Evolutionary conservation across 768 basidiomycete species (phyloP).

Genomic region (Hygrocybe coccinea): DNA sequence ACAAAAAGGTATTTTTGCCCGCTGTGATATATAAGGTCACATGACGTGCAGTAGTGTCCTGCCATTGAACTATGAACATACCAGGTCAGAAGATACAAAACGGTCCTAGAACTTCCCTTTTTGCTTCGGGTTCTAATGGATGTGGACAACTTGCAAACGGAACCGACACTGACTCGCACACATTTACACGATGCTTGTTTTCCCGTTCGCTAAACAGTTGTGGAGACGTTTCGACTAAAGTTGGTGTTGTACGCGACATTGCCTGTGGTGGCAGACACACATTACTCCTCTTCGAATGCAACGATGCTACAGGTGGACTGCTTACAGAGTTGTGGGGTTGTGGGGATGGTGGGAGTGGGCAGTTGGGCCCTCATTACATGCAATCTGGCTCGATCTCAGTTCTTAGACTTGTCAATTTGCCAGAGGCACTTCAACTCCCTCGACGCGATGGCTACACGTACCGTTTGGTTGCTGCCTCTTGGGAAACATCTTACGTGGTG

Average conservation of each 20-base stretch:
- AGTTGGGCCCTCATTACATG: conserved; percentile 53
- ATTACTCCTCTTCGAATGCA: conserved; percentile 50
- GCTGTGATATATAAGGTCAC: no score
- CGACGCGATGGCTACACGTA: conserved; percentile 40
- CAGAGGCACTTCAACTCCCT: conserved; percentile 24
- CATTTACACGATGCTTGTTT: conserved; percentile 41
- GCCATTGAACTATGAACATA: no score
- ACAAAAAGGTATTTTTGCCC: no score
- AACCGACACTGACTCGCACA: conserved; percentile 42
- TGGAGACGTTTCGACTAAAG: not conserved
- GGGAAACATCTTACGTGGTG: conserved; percentile 82
- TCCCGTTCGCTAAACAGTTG: not conserved
- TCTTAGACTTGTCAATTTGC: conserved; percentile 48
- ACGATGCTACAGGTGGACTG: conserved; percentile 14
- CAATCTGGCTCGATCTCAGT: conserved; percentile 21
- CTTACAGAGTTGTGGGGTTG: conserved; percentile 59
- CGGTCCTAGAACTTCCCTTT: conserved; percentile 10
- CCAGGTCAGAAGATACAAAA: no score
- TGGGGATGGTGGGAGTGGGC: conserved; percentile 67
- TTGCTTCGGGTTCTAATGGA: conserved; percentile 48
- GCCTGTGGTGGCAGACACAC: conserved; percentile 79
- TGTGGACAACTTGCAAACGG: conserved; percentile 49
- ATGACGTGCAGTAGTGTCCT: no score
- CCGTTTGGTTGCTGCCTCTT: conserved; percentile 57
- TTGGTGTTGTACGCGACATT: conserved; percentile 31